Evolutionary conservation across 2,329 filamentous ascomycete species (phyloP), one percentile per base, ranked within the genome.

Genomic region (Nannizzia gypsea): DNA sequence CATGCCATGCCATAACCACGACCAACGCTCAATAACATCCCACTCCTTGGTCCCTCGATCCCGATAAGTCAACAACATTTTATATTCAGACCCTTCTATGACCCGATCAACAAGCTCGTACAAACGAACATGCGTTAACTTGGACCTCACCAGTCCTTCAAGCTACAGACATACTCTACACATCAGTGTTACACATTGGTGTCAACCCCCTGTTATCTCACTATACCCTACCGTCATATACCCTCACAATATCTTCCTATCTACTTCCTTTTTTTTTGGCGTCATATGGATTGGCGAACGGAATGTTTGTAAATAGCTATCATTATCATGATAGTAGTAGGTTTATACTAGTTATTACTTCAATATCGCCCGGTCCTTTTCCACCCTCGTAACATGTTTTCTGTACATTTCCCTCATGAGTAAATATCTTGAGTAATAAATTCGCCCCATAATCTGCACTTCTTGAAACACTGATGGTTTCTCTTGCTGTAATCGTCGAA

Each of bases 241-340:
- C 44, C 44, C 44, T n/a, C 44, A 50, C 13, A 20, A 24, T 26
- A 26, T 26, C 9, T 24, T 26, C 11, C 22, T 48, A n/a, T 52
- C 24, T 52, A n/a, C n/a, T n/a, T n/a, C n/a, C n/a, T 15, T 54
- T 31, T 34, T 54, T 54, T 34, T 8, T 34, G 50, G 48, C 48
- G 48, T 28, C 17, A n/a, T 22, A 13, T 34, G 50, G 50, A 34
- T 54, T 31, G 50, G 50, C 50, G 50, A 54, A 54, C 20, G 50
- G 50, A 34, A n/a, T 17, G 13, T 54, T 54, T 36, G 50, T 54
- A 54, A 31, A 54, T 54, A 54, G 31, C 50, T 54, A 54, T 54
- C 50, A 54, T 34, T 17, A 54, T 34, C 50, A 6, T 54, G 50
- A 54, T 54, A 54, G 50, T 34, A 54, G 17, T 54, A 54, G 44